Conservation (phyloP, 2,329 filamentous ascomycete genomes). For the Tolypocladium cylindrosporum region DNA sequence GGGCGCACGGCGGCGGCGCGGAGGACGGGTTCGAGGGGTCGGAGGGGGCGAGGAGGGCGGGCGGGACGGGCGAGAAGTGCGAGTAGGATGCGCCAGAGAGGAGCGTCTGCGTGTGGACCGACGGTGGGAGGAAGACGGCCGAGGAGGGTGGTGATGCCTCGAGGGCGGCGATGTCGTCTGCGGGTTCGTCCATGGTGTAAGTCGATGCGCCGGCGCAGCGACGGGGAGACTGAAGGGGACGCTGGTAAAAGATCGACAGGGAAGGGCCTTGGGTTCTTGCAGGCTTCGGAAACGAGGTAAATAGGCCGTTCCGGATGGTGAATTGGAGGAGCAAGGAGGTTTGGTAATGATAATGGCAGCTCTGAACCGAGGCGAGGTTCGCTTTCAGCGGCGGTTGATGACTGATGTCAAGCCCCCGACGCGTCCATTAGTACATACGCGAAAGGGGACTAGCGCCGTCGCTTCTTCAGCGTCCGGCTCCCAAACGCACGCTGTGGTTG, state of each 20-base stretch:
- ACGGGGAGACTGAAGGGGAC: neutral
- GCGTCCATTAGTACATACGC: neutral
- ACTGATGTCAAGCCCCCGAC: neutral
- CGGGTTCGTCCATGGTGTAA: constrained; percentile 6
- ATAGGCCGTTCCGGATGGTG: neutral
- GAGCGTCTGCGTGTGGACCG: constrained; percentile 47
- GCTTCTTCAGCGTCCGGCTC: neutral
- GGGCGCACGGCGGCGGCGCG: constrained; percentile 44
- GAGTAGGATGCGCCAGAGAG: constrained; percentile 58
- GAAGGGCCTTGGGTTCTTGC: neutral
- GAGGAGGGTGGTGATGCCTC: constrained; percentile 3
- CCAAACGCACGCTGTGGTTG: too few relatives aligned
- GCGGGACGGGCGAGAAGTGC: constrained; percentile 61
- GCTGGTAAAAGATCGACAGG: rapidly evolving
- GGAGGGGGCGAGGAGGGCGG: constrained; percentile 38
- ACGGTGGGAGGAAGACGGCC: constrained; percentile 55
- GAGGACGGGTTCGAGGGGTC: constrained; percentile 22
- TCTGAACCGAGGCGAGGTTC: neutral
- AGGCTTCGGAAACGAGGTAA: neutral
- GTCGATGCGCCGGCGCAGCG: neutral
- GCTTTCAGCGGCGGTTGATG: neutral
- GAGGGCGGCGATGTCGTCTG: constrained; percentile 1
- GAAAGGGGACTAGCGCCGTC: neutral
- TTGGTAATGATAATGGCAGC: neutral
- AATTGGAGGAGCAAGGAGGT: neutral